These are phyloP conservation scores for Penicillium coprophilum DNA, from an alignment of 495 filamentous ascomycete genomes.

Conservation along the genomic window DNA sequence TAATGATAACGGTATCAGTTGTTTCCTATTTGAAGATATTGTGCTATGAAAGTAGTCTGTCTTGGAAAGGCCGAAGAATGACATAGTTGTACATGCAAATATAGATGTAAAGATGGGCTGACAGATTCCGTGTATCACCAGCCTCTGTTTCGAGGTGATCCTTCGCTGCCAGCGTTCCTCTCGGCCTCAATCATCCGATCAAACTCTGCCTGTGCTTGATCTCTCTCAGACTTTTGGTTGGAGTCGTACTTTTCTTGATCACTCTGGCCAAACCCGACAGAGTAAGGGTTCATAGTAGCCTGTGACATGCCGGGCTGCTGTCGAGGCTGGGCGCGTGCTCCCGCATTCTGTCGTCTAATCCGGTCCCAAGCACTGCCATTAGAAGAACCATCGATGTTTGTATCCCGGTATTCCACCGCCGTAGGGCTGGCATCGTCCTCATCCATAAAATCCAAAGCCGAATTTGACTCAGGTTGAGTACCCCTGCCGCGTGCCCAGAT, in stretches of 20 bases:
- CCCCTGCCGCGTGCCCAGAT: constrained; percentile 5
- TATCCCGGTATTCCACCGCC: constrained; percentile 35
- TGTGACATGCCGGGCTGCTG: constrained; percentile 9
- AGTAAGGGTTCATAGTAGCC: constrained; percentile 6
- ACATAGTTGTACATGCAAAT: constrained; percentile 2
- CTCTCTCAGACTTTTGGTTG: constrained; percentile 27
- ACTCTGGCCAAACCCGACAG: background rate
- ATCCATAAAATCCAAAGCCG: constrained; percentile 30
- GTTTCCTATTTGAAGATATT: background rate
- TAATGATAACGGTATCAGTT: constrained; percentile 10
- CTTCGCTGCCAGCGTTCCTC: constrained; percentile 27
- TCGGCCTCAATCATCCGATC: constrained; percentile 45
- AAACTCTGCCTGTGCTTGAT: constrained; percentile 42
- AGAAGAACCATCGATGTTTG: constrained; percentile 16
- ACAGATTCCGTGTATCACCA: constrained; percentile 25
- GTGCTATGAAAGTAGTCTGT: background rate
- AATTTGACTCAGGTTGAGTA: constrained; percentile 5
- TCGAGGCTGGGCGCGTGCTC: constrained; percentile 11
- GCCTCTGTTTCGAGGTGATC: constrained; percentile 14
- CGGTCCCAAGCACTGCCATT: constrained; percentile 44
- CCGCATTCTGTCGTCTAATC: constrained; percentile 33
- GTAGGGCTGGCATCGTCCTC: constrained; percentile 45
- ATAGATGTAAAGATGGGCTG: too few species aligned
- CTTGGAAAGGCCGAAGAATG: background rate
- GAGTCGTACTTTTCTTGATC: constrained; percentile 16